Evolutionary conservation across 2,329 filamentous ascomycete genomes (phyloP).

Genomic region (Seiridium cupressi): DNA sequence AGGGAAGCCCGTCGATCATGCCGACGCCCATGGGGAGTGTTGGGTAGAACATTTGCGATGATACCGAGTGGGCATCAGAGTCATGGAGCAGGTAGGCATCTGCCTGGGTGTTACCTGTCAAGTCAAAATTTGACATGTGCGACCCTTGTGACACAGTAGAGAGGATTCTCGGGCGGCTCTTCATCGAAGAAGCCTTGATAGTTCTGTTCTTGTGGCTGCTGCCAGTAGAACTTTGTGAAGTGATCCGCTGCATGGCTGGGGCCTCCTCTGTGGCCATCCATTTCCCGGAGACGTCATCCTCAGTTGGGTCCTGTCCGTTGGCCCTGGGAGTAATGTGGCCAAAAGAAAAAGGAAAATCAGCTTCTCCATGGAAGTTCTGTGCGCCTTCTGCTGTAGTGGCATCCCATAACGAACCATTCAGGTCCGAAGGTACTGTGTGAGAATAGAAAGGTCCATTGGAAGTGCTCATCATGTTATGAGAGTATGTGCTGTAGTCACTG

Average conservation of each 20-base stretch:
- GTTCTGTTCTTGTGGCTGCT: conserved; percentile 46
- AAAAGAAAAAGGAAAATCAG: conserved; percentile 53
- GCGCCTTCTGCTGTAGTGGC: conserved; percentile 55
- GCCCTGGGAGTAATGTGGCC: conserved; percentile 54
- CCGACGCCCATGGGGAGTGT: conserved; percentile 44
- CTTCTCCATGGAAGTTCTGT: conserved; percentile 59
- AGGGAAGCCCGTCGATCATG: conserved; percentile 42
- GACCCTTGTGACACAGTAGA: conserved; percentile 47
- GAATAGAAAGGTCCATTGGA: conserved; percentile 54
- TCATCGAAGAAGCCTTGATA: conserved; percentile 39
- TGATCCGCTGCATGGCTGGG: conserved; percentile 42
- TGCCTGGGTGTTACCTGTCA: conserved; percentile 52
- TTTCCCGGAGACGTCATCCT: conserved; percentile 47
- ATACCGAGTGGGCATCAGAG: conserved; percentile 43
- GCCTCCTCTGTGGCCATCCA: conserved; percentile 41
- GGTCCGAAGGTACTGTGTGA: conserved; percentile 60
- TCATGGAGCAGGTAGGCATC: conserved; percentile 52
- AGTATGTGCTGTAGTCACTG: conserved; percentile 56
- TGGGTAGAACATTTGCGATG: conserved; percentile 50
- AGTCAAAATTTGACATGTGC: conserved; percentile 50
- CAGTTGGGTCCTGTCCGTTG: conserved; percentile 41
- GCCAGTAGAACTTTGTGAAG: conserved; percentile 41
- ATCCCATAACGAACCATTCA: conserved; percentile 54
- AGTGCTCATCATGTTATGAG: conserved; percentile 48
- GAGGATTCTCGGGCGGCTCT: conserved; percentile 42